phyloP scores from a whole-genome alignment of 225 moss, liverwort and hornwort genomes.

The Physcomitrellopsis africana region DNA sequence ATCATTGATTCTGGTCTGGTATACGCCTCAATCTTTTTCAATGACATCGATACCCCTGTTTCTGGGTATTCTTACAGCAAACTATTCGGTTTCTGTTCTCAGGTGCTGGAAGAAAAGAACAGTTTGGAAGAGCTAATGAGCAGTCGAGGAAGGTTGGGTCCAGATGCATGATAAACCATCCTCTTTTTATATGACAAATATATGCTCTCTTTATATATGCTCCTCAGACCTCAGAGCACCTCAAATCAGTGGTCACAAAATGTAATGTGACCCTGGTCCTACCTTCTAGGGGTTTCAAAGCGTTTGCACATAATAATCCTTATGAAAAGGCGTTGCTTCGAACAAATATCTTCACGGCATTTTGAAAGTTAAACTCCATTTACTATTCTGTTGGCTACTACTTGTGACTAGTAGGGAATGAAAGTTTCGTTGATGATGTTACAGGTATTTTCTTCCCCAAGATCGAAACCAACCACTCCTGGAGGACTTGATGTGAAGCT shows the following conservation, averaged over 20 bases:
- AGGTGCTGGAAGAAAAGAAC: conserved; percentile 58
- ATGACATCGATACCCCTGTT: background rate
- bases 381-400: conserved; percentile 9
- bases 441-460: conserved; percentile 43
- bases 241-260: conserved; percentile 29
- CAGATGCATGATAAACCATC: conserved; percentile 60
- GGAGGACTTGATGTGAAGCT: conserved; percentile 49
- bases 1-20: no score
- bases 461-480: conserved; percentile 44
- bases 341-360: background rate
- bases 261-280: conserved; percentile 10
- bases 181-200: conserved; percentile 56
- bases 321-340: background rate
- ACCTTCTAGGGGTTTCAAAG: background rate
- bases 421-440: conserved; percentile 42
- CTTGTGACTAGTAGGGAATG: conserved; percentile 18
- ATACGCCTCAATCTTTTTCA: no score
- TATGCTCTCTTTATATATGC: conserved; percentile 43
- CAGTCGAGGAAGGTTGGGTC: conserved; percentile 67
- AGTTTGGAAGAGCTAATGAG: conserved; percentile 45
- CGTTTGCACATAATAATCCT: background rate
- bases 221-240: conserved; percentile 28
- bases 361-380: background rate
- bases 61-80: background rate
- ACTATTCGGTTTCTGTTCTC: background rate